Conservation (phyloP, 768 basidiomycete species). For the Tremella fuciformis region DNA sequence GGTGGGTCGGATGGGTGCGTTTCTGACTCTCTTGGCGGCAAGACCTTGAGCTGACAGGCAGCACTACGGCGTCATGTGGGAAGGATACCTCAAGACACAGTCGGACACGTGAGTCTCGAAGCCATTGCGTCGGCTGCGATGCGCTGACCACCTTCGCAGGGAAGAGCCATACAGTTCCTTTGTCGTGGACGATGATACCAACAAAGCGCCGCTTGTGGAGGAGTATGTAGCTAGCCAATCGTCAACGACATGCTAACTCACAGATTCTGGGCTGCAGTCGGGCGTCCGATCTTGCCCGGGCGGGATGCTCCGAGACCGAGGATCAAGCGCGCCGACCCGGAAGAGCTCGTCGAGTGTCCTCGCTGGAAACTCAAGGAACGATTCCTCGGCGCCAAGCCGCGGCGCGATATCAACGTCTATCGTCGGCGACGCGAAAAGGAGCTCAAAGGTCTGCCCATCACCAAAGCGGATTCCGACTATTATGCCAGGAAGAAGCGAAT, state of each 20-base stretch:
- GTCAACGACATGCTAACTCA: not conserved
- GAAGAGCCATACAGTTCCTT: constrained; percentile 9
- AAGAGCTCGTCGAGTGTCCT: constrained; percentile 21
- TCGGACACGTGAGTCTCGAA: constrained; percentile 26
- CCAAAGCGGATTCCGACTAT: constrained; percentile 34
- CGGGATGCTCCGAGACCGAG: constrained; percentile 19
- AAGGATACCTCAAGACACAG: constrained; percentile 29
- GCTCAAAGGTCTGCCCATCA: constrained; percentile 10
- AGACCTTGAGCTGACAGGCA: constrained; percentile 11
- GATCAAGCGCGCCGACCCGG: constrained; percentile 5
- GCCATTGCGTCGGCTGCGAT: not conserved
- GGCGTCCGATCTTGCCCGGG: constrained; percentile 1
- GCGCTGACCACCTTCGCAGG: constrained; percentile 3
- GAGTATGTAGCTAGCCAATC: not conserved
- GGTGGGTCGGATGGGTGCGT: constrained; percentile 30
- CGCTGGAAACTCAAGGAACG: constrained; percentile 19
- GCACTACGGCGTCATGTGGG: constrained; percentile 43
- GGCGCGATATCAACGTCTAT: constrained; percentile 21
- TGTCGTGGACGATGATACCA: constrained; percentile 1
- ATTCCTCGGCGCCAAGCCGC: constrained; percentile 16
- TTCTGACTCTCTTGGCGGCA: not conserved
- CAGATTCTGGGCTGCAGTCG: constrained; percentile 32
- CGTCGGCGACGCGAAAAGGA: constrained; percentile 20
- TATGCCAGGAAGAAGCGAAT: constrained; percentile 24
- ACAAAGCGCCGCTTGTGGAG: not conserved